Evolutionary conservation across 192 early-diverging fungal genomes (phyloP), one percentile per base, ranked within the genome.

Genomic region (Gonapodya prolifera): DNA sequence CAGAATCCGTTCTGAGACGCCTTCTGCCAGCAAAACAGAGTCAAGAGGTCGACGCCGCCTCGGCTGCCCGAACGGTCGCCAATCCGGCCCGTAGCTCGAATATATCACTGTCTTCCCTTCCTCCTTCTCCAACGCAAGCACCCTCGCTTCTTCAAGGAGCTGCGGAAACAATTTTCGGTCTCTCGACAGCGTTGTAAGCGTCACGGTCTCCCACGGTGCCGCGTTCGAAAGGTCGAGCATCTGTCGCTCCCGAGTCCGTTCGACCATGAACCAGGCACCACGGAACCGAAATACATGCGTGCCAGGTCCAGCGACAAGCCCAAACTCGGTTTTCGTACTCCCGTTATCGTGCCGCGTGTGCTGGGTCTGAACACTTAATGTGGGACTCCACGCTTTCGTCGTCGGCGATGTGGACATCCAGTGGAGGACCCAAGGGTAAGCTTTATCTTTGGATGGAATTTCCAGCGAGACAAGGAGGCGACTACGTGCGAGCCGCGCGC

Each of bases 21-120:
- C 90, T 30, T 84, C 79, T 70, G 92, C 90, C 80, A 97, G 80
- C 70, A 91, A 92, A 2, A 92, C 94, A 35, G 90, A 92, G 33
- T 87, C 82, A 33, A 95, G 78, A 36, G 89, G 80, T 73, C 94
- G 81, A n/a, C 88, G 81, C 82, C 90, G 91, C 45, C 97, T 85
- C 8, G 97, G 97, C 78, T 94, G 85, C 1, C 97, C 97, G 86
- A 99, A 98, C 0, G 94, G 94, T 76, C 95, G 85, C 97, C 97
- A 99, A 78, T 99, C 97, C 1, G 94, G 92, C 0, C 97, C 97
- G 85, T 90, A 97, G 36, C 91, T 92, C 0, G 95, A 96, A 83
- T 96, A 98, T 69, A 99, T 88, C 33, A 99, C 97, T 0, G 94
- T 98, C 77, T 96, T 96, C 29, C 97, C 97, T 75, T 95, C 93